Evolutionary conservation across 805 yeast species (phyloP), one percentile per base, ranked within the genome.

Genomic region (Limtongozyma cylindracea): DNA sequence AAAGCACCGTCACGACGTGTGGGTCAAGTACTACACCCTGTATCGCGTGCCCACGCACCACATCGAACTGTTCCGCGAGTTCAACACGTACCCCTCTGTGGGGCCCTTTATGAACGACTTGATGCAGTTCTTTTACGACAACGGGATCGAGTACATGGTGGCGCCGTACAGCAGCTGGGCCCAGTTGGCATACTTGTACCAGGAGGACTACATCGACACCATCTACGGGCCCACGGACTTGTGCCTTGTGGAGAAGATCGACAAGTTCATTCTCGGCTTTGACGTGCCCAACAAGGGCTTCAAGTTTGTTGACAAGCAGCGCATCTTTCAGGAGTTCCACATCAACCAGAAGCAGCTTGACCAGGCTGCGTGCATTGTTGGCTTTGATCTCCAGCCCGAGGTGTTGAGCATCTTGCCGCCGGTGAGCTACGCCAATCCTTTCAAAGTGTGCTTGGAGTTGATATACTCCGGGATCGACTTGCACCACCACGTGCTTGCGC

Each of bases 181-280:
- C 19, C 94, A 84, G 43, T 51, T 88, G 33, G 62, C 73, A 5
- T 78, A 77, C 34, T 45, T 84, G 33, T 54, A 56, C 28, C 57
- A 57, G 20, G 50, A 49, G 21, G 53, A 49, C 0, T 45, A 52
- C 20, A 59, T 84, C 22, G 80, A 82, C 39, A 66, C 72, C 4
- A 63, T 82, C 17, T 74, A 66, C 42, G 93, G 92, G 1, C 69
- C 93, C 6, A 69, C 80, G 1, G 96, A 88, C 33, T 54, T 67
- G 18, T n/a, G n/a, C n/a, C 46, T 82, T 20, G 47, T 84, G 38
- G 56, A 60, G 12, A 41, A 48, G 10, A 55, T 72, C 13, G 88
- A 76, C 25, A 70, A 62, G 30, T 64, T 80, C 26, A 69, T 84
- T 25, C 42, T 68, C 22, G 61, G 71, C 11, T 56, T 80, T 53